Evolutionary conservation across 495 filamentous ascomycete species (phyloP).

Genomic region (Penicillium steckii): DNA sequence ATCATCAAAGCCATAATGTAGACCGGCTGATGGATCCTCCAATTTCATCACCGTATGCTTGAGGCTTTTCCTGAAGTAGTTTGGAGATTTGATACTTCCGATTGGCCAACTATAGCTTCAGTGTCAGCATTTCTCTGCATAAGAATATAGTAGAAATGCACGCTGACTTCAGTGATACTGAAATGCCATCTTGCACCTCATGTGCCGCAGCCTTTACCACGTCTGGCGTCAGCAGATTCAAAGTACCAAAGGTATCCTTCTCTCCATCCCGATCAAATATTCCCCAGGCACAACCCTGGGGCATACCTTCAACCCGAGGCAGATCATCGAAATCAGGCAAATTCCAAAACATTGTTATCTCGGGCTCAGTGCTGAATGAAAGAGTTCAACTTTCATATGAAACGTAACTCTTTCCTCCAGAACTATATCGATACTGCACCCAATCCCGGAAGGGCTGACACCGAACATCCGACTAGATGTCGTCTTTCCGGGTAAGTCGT

Average conservation of each 20-base stretch:
- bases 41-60: constrained; percentile 50
- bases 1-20: constrained; percentile 40
- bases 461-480: background rate
- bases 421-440: too few relatives aligned
- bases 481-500: too few relatives aligned
- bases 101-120: constrained; percentile 34
- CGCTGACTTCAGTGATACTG: constrained; percentile 58
- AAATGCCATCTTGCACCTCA: constrained; percentile 54
- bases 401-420: background rate
- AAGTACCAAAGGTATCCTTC: constrained; percentile 56
- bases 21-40: constrained; percentile 21
- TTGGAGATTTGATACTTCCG: constrained; percentile 43
- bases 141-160: background rate
- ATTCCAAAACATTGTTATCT: background rate
- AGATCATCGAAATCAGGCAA: constrained; percentile 56
- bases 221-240: constrained; percentile 58
- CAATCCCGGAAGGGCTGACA: background rate
- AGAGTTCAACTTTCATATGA: too few relatives aligned
- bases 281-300: constrained; percentile 65
- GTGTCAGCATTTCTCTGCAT: background rate
- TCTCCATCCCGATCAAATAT: constrained; percentile 61
- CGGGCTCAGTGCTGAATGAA: too few relatives aligned
- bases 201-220: constrained; percentile 49
- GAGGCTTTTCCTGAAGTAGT: constrained; percentile 52
- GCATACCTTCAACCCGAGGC: constrained; percentile 57